phyloP scores from a whole-genome alignment of 768 basidiomycete species.

The Lyophyllum semitale region DNA sequence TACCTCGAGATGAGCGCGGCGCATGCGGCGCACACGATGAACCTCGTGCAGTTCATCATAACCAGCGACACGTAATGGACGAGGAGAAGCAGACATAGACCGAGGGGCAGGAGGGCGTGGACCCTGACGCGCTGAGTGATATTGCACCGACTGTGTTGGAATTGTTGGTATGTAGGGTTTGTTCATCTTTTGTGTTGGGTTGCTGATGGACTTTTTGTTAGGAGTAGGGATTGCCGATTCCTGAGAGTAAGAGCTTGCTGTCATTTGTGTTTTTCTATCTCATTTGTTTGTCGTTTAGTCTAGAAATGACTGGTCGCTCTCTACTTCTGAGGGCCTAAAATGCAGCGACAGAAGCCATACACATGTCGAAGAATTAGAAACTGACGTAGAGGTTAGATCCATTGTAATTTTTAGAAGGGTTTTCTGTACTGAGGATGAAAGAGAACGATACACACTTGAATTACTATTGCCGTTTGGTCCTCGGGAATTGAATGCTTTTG shows the following conservation, averaged over 20 bases:
- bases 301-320: constrained; percentile 7
- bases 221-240: constrained; percentile 59
- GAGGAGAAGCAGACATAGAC: constrained; percentile 46
- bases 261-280: background rate
- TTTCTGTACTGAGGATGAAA: too few species aligned
- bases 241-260: constrained; percentile 52
- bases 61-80: constrained; percentile 59
- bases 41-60: constrained; percentile 89
- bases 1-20: constrained; percentile 82
- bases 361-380: too few species aligned
- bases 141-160: constrained; percentile 89
- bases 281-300: background rate
- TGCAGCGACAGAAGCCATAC: too few species aligned
- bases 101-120: constrained; percentile 51
- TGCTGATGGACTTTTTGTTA: background rate
- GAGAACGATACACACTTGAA: too few species aligned
- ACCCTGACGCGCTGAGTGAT: constrained; percentile 81
- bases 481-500: too few species aligned
- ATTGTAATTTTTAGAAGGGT: too few species aligned
- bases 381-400: too few species aligned
- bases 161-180: constrained; percentile 50
- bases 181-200: background rate
- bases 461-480: too few species aligned
- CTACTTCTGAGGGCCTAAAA: too few species aligned
- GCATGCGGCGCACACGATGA: constrained; percentile 91